Conservation (phyloP, 768 basidiomycete genomes). For the Roridomyces roridus region DNA sequence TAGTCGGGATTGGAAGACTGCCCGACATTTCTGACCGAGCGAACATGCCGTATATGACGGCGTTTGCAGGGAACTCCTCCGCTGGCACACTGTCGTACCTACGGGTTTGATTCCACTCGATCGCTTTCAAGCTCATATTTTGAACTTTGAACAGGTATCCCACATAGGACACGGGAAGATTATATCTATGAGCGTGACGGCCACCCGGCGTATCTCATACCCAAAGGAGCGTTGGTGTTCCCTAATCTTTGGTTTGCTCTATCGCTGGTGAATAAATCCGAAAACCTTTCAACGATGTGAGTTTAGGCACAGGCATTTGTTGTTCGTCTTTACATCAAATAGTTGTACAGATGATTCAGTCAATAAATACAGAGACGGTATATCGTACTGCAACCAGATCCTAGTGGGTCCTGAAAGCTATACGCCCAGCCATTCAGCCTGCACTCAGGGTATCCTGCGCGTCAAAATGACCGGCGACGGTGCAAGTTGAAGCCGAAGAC, state of each 20-base stretch:
- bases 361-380: no score
- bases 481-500: no score
- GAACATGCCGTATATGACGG: slow-evolving; percentile 32
- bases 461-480: no score
- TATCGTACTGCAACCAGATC: no score
- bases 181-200: slow-evolving; percentile 27
- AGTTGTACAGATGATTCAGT: no score
- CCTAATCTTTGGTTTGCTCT: slow-evolving; percentile 30
- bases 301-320: no score
- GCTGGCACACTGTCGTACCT: slow-evolving; percentile 25
- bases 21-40: slow-evolving; percentile 31
- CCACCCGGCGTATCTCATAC: slow-evolving; percentile 23
- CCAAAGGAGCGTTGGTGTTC: slow-evolving; percentile 31
- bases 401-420: no score
- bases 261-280: neutral
- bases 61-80: slow-evolving; percentile 31
- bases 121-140: slow-evolving; percentile 24
- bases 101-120: slow-evolving; percentile 11
- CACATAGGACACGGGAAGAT: slow-evolving; percentile 34
- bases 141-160: slow-evolving; percentile 33
- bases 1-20: slow-evolving; percentile 30
- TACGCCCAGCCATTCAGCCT: no score
- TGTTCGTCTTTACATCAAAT: no score
- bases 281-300: neutral
- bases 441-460: no score